Conservation (phyloP, 1,139 yeast genomes). For the Tardiomyces blankii region DNA sequence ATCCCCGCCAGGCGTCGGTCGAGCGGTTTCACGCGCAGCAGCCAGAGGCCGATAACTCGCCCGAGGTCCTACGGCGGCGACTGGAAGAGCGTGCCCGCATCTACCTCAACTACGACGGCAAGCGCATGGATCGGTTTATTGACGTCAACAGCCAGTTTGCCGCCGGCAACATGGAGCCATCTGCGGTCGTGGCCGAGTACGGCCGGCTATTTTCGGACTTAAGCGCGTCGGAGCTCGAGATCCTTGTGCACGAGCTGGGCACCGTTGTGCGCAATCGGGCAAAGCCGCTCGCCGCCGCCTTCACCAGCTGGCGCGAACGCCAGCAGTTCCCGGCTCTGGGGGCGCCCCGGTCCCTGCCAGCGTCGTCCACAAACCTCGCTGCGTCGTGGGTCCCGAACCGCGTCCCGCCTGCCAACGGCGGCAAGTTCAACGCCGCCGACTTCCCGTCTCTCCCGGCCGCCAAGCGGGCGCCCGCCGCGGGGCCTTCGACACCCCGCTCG, state of each 20-base stretch:
- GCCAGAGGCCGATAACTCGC: conserved; percentile 22
- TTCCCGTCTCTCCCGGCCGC: conserved; percentile 3
- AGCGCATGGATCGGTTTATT: conserved; percentile 38
- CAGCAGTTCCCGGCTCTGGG: conserved; percentile 4
- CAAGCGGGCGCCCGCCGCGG: neutral
- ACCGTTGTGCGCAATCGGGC: too few relatives aligned
- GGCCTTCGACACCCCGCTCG: too few relatives aligned
- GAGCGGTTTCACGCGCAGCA: conserved; percentile 1
- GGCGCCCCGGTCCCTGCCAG: neutral
- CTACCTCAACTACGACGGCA: conserved; percentile 39
- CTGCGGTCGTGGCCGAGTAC: conserved; percentile 41
- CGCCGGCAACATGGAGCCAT: conserved; percentile 36
- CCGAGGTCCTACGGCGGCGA: conserved; percentile 47
- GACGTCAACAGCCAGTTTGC: conserved; percentile 40
- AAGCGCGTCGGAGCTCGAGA: conserved; percentile 30
- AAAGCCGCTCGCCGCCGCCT: conserved; percentile 2
- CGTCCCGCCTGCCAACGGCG: neutral
- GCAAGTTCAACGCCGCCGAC: neutral
- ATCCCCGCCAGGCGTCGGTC: conserved; percentile 2
- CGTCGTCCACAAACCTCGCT: neutral
- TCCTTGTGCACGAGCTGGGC: conserved; percentile 35
- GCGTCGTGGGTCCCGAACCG: neutral
- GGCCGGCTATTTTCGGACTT: conserved; percentile 36
- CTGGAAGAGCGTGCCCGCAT: conserved; percentile 72
- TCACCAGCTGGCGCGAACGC: conserved; percentile 4